Conservation (phyloP, 2,329 filamentous ascomycete genomes). For the Diplocarpon mali region DNA sequence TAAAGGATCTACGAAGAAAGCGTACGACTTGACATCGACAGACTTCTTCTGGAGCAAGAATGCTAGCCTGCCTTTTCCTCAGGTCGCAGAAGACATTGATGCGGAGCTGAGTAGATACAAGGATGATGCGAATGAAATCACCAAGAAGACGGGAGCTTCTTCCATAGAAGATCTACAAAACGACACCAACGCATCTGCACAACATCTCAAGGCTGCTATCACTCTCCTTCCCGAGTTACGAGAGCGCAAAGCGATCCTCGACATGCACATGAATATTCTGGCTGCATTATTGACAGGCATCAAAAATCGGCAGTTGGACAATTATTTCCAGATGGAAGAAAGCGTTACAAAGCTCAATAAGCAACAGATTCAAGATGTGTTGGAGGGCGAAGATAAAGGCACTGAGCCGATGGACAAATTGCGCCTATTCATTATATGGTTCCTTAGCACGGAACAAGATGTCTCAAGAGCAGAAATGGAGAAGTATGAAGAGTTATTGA, state of each 20-base stretch:
- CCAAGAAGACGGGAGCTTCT: conserved; percentile 85
- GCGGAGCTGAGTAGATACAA: conserved; percentile 89
- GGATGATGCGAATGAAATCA: conserved; percentile 88
- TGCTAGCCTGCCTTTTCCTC: conserved; percentile 79
- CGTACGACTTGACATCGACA: conserved; percentile 78
- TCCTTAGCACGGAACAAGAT: conserved; percentile 84
- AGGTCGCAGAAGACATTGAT: conserved; percentile 94
- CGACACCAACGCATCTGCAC: conserved; percentile 78
- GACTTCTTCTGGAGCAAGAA: conserved; percentile 98
- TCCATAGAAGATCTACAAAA: conserved; percentile 88
- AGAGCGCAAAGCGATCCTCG: conserved; percentile 83
- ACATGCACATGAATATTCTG: conserved; percentile 99
- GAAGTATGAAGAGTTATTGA: conserved; percentile 75
- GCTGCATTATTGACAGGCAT: conserved; percentile 68
- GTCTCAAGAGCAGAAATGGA: conserved; percentile 72
- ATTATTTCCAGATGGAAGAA: conserved; percentile 93
- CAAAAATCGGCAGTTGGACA: conserved; percentile 89
- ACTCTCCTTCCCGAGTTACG: conserved; percentile 83
- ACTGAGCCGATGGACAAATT: conserved; percentile 81
- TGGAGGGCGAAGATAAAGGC: conserved; percentile 74
- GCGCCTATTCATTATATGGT: conserved; percentile 93
- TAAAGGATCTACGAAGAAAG: conserved; percentile 71
- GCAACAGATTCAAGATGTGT: conserved; percentile 73
- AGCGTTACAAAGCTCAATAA: conserved; percentile 86
- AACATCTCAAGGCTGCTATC: conserved; percentile 92